These are phyloP conservation scores for Monilinia aucupariae DNA, from an alignment of 2,329 filamentous ascomycete genomes.

Conservation along the genomic window DNA sequence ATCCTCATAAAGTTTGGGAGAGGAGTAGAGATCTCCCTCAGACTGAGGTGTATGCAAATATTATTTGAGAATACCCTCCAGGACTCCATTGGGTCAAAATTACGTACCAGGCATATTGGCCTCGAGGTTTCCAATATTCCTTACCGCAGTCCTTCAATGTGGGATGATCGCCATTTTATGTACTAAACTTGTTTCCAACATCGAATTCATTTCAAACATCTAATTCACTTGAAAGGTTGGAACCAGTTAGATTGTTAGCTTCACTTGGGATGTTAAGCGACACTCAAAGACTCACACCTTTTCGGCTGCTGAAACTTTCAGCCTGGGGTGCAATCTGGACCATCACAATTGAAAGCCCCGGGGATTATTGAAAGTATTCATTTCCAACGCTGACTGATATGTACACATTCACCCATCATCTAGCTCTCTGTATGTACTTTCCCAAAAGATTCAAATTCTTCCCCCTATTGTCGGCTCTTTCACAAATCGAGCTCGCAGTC, in stretches of 20 bases:
- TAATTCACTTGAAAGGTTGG: no score
- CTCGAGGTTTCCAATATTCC: neutral
- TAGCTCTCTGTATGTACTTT: neutral
- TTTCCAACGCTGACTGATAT: neutral
- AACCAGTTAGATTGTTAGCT: no score
- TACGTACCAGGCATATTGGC: neutral
- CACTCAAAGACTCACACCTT: no score
- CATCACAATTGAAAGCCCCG: no score
- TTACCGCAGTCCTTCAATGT: neutral
- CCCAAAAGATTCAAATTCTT: neutral
- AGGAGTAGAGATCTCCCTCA: slow-evolving; percentile 12
- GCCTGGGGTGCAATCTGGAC: neutral
- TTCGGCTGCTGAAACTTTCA: neutral
- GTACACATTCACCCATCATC: neutral
- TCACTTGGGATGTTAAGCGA: neutral
- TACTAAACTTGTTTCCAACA: neutral
- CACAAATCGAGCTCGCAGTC: no score
- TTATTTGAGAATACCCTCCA: neutral
- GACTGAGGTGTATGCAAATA: slow-evolving; percentile 10
- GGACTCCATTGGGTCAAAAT: neutral
- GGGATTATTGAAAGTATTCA: neutral
- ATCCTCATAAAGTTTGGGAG: slow-evolving; percentile 13
- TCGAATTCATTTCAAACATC: neutral
- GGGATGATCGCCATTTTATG: no score
- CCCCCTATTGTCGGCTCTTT: neutral